These are phyloP conservation scores for Brasilioporus rufonigricans DNA, from an alignment of 768 basidiomycete genomes.

Conservation along the genomic window DNA sequence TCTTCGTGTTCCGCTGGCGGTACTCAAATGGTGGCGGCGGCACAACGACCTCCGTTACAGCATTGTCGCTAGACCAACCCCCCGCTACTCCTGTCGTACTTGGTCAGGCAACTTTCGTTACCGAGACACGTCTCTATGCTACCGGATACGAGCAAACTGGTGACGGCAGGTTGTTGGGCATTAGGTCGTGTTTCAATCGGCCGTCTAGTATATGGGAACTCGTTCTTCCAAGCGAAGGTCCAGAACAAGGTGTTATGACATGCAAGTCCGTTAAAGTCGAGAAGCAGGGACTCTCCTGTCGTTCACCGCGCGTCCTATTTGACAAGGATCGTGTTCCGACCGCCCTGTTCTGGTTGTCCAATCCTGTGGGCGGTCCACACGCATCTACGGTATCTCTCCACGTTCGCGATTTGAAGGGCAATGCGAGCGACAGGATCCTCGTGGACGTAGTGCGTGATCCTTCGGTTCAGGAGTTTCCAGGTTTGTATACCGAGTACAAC, in stretches of 20 bases:
- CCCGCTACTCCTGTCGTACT: constrained; percentile 36
- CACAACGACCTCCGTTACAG: constrained; percentile 7
- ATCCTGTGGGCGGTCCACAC: constrained; percentile 57
- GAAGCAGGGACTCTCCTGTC: constrained; percentile 43
- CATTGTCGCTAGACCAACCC: constrained; percentile 13
- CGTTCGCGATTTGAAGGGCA: constrained; percentile 35
- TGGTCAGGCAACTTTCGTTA: constrained; percentile 55
- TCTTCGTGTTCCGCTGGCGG: constrained; percentile 56
- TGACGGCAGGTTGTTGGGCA: constrained; percentile 58
- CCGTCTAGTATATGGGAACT: constrained; percentile 57
- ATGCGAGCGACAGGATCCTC: constrained; percentile 24
- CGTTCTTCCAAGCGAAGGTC: constrained; percentile 17
- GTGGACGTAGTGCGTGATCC: constrained; percentile 44
- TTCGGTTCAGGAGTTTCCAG: constrained; percentile 49
- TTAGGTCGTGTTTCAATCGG: constrained; percentile 60
- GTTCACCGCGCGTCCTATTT: constrained; percentile 54
- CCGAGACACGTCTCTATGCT: constrained; percentile 45
- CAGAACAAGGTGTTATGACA: constrained; percentile 10
- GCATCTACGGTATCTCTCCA: constrained; percentile 53
- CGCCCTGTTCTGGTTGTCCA: constrained; percentile 53
- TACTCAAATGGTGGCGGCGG: constrained; percentile 5
- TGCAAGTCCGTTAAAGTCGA: constrained; percentile 36
- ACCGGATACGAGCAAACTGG: constrained; percentile 60
- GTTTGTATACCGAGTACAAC: constrained; percentile 54
- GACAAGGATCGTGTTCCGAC: constrained; percentile 19